Evolutionary conservation across 495 filamentous ascomycete genomes (phyloP).

Genomic region (Hypoxylon fragiforme): DNA sequence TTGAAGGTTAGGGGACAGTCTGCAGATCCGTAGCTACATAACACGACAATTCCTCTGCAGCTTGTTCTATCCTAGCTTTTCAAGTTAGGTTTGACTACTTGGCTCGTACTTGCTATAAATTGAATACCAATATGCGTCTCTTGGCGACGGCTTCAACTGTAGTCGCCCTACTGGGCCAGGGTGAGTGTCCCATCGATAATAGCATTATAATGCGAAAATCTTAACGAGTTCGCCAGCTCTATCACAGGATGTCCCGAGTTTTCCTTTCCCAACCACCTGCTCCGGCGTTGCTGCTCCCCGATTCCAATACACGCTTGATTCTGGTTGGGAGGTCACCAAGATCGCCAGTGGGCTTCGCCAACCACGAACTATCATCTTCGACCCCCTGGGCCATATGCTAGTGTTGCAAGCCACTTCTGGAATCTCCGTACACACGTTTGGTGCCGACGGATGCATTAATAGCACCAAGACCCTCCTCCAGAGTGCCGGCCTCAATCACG

Average conservation of each 20-base stretch:
- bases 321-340: constrained; percentile 41
- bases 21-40: constrained; percentile 21
- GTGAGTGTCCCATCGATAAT: constrained; percentile 13
- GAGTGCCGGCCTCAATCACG: constrained; percentile 60
- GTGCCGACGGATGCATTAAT: constrained; percentile 55
- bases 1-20: constrained; percentile 1
- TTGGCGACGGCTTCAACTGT: constrained; percentile 19
- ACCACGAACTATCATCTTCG: constrained; percentile 41
- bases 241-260: constrained; percentile 23
- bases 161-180: constrained; percentile 29
- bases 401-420: constrained; percentile 58
- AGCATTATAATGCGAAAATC: background rate
- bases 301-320: constrained; percentile 35
- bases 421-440: constrained; percentile 55
- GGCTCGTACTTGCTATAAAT: constrained; percentile 13
- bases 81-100: constrained; percentile 20
- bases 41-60: constrained; percentile 11
- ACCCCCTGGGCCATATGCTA: constrained; percentile 49
- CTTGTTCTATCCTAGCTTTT: constrained; percentile 12
- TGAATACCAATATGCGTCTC: constrained; percentile 22
- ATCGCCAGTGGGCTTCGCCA: constrained; percentile 39
- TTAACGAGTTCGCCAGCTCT: constrained; percentile 14
- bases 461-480: constrained; percentile 43
- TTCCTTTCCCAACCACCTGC: constrained; percentile 38
- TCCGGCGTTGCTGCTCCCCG: constrained; percentile 33